Base-by-base conservation (phyloP, 768 basidiomycete genomes). In the Amanita muscaria region DNA sequence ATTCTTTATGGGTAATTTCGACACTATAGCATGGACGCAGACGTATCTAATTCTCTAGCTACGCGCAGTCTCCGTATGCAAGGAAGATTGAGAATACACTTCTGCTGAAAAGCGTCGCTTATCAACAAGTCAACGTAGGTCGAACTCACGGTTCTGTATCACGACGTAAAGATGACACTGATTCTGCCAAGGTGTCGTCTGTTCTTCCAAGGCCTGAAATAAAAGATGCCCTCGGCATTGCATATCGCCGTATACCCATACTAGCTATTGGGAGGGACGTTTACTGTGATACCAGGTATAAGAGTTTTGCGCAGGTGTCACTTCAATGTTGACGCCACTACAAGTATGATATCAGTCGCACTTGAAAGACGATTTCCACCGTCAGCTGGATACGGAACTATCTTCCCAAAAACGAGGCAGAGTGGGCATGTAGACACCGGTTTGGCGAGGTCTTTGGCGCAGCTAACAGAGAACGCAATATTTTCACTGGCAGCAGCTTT, bases 231-330 rank as follows among this genome's bases (percentile, higher is more conserved):
- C 64, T 72, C 5, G 79, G 77, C 3, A 59, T 80, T 9, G 60
- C 61, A 19, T 79, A 80, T 57, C 74, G 79, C 9, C 69, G 74
- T 11, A 76, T 82, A 19, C 77, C 78, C 8, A 63, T 80, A 18
- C 65, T 79, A 6, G 74, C 77, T 7, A 74, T 80, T 34, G 78
- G 77, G 11, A 74, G 72, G 51, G 77, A 80, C 52, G 63, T 80
- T 2, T 79, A 77, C 57, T 76, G 73, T 53, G 77, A 79, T 56
- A 77, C 74, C 9, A 69, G 63, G 68, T 61, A 39, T 7, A 11
- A 24, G 16, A 18, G n/a, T 24, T 2, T 18, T 9, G 11, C 15
- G 23, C 15, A 16, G 19, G 10, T 2, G 22, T 21, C 24, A 5
- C 30, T 39, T 15, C 27, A 42, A 22, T 15, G 25, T 39, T 29